Conservation (phyloP, 257 asterid species). For the Primulina huaijiensis region DNA sequence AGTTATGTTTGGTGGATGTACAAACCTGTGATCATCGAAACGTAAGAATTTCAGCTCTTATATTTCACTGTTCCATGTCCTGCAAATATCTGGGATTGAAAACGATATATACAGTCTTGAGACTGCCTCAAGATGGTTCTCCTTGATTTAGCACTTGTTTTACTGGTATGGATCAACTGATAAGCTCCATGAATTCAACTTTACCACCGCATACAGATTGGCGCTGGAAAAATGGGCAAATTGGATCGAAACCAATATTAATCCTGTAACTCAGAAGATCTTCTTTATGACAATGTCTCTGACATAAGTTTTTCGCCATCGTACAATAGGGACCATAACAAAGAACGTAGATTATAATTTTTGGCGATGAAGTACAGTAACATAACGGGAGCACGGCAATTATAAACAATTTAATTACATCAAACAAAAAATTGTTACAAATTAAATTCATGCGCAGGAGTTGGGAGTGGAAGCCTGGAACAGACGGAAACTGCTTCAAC, state of each 20-base stretch:
- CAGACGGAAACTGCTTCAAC: constrained; percentile 72
- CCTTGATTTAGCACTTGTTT: not conserved
- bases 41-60: constrained; percentile 35
- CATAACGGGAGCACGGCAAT: not conserved
- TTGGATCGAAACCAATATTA: constrained; percentile 61
- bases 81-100: not conserved
- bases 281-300: constrained; percentile 82
- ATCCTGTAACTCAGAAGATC: constrained; percentile 52
- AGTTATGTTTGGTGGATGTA: constrained; percentile 98
- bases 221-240: constrained; percentile 82
- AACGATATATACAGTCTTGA: not conserved
- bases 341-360: not conserved
- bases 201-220: constrained; percentile 68
- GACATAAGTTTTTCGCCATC: constrained; percentile 35
- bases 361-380: not conserved
- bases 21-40: constrained; percentile 72
- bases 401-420: not conserved
- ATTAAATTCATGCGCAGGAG: constrained; percentile 44
- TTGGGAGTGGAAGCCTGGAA: constrained; percentile 91
- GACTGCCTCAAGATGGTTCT: not conserved
- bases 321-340: not conserved
- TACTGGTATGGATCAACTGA: constrained; percentile 57
- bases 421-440: not conserved
- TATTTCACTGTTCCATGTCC: not conserved
- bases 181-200: constrained; percentile 56